Conservation (phyloP, 768 basidiomycete genomes). For the Candolleomyces eurysporus region DNA sequence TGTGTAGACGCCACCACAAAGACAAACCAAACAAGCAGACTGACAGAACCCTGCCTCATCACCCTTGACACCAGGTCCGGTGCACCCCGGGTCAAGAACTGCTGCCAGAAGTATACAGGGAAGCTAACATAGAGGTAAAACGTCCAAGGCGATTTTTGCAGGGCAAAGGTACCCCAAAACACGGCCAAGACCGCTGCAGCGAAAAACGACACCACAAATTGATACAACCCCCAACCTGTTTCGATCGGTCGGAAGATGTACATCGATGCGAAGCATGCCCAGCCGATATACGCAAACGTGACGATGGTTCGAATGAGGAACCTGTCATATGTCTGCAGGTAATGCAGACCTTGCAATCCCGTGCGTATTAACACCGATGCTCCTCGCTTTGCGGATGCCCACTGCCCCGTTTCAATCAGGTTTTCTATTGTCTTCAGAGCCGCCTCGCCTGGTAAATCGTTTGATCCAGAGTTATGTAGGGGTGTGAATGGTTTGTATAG, state of each 20-base stretch:
- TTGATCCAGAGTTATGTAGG: conserved; percentile 30
- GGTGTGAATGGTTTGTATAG: conserved; percentile 61
- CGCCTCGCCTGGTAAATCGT: conserved; percentile 31
- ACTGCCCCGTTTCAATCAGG: conserved; percentile 41
- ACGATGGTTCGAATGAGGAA: conserved; percentile 69
- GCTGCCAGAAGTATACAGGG: conserved; percentile 76
- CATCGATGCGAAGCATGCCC: conserved; percentile 66
- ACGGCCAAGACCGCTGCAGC: conserved; percentile 25
- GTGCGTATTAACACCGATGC: conserved; percentile 52
- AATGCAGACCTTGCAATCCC: conserved; percentile 63
- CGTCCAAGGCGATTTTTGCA: conserved; percentile 67
- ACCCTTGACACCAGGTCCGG: conserved; percentile 6
- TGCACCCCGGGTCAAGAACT: conserved; percentile 36
- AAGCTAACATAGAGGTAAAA: conserved; percentile 77
- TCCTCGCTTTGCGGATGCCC: conserved; percentile 45
- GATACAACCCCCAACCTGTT: background rate
- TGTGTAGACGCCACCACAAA: conserved; percentile 48
- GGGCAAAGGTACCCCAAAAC: conserved; percentile 50
- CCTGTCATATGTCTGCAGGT: conserved; percentile 85
- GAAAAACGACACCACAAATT: conserved; percentile 12
- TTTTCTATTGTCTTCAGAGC: conserved; percentile 42
- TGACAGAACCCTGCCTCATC: background rate
- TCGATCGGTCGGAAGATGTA: conserved; percentile 50
- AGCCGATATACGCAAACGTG: conserved; percentile 69
- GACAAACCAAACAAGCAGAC: conserved; percentile 16